These are phyloP conservation scores for Debaryomyces nepalensis DNA, from an alignment of 1,139 yeast genomes.

Conservation along the genomic window DNA sequence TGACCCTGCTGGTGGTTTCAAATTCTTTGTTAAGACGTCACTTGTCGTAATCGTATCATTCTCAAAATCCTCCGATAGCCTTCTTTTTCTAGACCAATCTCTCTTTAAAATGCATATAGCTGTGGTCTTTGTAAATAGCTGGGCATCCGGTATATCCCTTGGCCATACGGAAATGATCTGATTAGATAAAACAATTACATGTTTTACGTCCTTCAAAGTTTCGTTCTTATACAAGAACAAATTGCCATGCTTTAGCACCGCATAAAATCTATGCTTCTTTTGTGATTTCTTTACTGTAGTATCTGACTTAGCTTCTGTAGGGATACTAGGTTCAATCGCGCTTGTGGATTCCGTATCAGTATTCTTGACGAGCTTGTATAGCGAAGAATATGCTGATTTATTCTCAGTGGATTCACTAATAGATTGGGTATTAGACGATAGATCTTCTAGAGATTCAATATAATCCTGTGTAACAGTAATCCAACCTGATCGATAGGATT, in stretches of 20 bases:
- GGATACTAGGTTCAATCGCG: constrained; percentile 9
- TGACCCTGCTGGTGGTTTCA: constrained; percentile 55
- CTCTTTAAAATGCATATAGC: constrained; percentile 71
- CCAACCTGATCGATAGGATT: constrained; percentile 78
- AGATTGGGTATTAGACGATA: constrained; percentile 38
- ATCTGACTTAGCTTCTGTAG: constrained; percentile 9
- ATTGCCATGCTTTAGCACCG: constrained; percentile 81
- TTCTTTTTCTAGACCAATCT: constrained; percentile 36
- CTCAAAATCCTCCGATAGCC: constrained; percentile 31
- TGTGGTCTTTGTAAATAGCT: constrained; percentile 75
- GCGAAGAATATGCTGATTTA: constrained; percentile 62
- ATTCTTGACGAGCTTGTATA: constrained; percentile 59
- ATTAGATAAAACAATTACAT: constrained; percentile 76
- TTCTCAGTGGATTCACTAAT: constrained; percentile 44
- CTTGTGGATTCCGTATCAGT: constrained; percentile 18
- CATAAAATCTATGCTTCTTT: constrained; percentile 67
- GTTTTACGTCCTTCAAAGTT: constrained; percentile 66
- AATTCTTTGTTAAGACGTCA: constrained; percentile 28
- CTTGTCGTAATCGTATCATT: constrained; percentile 22
- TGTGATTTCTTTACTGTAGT: constrained; percentile 24
- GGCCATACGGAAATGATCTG: constrained; percentile 89
- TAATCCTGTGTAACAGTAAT: constrained; percentile 81
- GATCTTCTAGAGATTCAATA: constrained; percentile 50
- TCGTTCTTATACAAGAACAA: constrained; percentile 79
- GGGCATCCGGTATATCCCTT: constrained; percentile 67